Conservation (phyloP, 169 alveolate species). For the Pseudocohnilembus persalinus region DNA sequence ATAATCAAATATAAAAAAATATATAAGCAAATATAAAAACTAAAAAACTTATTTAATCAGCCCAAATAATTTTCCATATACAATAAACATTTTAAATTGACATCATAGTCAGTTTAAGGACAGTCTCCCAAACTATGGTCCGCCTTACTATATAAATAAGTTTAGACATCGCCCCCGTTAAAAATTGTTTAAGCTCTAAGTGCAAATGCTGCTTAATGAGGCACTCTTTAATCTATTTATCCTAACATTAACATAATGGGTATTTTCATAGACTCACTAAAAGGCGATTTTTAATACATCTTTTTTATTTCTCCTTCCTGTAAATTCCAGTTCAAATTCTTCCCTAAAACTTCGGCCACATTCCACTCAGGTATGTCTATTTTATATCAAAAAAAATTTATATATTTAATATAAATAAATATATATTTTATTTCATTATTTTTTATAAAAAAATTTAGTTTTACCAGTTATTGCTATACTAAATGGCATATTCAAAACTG, state of each 20-base stretch:
- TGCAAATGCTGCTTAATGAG: constrained; percentile 34
- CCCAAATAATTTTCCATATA: constrained; percentile 2
- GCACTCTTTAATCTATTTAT: constrained; percentile 40
- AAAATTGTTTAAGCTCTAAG: constrained; percentile 29
- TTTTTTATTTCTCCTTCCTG: constrained; percentile 29
- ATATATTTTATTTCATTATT: not conserved
- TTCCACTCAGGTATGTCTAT: constrained; percentile 49
- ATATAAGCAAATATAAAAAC: too few species aligned
- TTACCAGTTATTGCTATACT: constrained; percentile 19
- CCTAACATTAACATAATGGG: constrained; percentile 33
- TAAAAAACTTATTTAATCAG: too few species aligned
- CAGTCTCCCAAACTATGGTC: constrained; percentile 33
- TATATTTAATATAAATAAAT: too few species aligned
- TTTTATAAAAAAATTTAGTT: not conserved
- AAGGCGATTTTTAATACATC: constrained; percentile 26
- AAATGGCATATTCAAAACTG: constrained; percentile 32
- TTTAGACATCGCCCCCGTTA: constrained; percentile 28
- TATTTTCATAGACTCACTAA: constrained; percentile 15
- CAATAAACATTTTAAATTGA: not conserved
- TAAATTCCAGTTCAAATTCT: constrained; percentile 34
- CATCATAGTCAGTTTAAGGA: constrained; percentile 29
- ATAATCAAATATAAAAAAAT: too few species aligned
- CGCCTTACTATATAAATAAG: constrained; percentile 42
- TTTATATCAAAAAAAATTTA: too few species aligned
- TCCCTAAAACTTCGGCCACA: constrained; percentile 21